Conservation (phyloP, 192 early-diverging fungal species). For the Coemansia sp. region DNA sequence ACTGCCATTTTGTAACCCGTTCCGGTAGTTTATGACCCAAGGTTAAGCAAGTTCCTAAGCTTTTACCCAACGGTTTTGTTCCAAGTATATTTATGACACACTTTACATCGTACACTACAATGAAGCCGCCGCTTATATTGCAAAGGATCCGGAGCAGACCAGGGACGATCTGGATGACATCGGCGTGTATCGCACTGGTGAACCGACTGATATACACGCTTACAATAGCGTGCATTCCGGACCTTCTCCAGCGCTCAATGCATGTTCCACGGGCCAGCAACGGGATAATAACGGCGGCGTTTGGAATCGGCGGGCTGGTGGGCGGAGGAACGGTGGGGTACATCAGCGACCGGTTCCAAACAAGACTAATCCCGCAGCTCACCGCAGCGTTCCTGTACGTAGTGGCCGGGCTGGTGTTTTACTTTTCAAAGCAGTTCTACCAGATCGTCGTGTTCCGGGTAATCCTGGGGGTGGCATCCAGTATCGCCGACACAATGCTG, state of each 20-base stretch:
- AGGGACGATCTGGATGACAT: constrained; percentile 37
- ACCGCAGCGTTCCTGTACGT: constrained; percentile 30
- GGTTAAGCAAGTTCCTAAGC: too few relatives aligned
- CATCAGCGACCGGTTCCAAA: constrained; percentile 45
- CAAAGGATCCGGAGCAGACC: constrained; percentile 35
- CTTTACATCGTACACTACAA: not conserved
- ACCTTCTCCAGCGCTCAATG: constrained; percentile 33
- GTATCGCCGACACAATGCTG: constrained; percentile 46
- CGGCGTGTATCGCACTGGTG: constrained; percentile 35
- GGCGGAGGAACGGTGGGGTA: constrained; percentile 35
- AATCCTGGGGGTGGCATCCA: constrained; percentile 38
- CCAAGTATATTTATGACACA: not conserved
- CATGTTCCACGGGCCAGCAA: constrained; percentile 39
- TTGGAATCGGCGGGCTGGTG: constrained; percentile 43
- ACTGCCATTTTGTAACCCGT: not conserved
- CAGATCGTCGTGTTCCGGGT: constrained; percentile 40
- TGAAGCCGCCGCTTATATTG: constrained; percentile 21
- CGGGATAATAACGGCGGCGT: constrained; percentile 40
- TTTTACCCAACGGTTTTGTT: not conserved
- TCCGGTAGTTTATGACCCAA: not conserved
- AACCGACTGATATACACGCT: constrained; percentile 49
- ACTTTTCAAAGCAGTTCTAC: constrained; percentile 31
- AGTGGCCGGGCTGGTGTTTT: constrained; percentile 30
- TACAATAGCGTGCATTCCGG: constrained; percentile 45
- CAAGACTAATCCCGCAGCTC: constrained; percentile 28